Conservation (phyloP, 73 alveolate genomes). For the Paramecium biaurelia region DNA sequence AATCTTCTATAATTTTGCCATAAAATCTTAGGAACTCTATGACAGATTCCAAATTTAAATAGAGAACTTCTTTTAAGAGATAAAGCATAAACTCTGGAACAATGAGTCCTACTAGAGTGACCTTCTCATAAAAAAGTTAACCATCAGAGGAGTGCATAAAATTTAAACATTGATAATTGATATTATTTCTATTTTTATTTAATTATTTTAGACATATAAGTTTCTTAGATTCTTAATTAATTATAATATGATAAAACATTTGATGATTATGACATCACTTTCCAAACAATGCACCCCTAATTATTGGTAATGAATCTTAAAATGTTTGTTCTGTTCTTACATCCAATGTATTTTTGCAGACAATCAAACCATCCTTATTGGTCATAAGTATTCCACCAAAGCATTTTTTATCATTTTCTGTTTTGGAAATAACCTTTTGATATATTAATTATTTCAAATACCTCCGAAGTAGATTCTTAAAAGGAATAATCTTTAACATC, state of each 20-base stretch:
- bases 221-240: neutral
- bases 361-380: constrained; percentile 45
- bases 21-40: neutral
- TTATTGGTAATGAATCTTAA: constrained; percentile 40
- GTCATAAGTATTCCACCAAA: constrained; percentile 53
- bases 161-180: neutral
- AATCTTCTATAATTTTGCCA: neutral
- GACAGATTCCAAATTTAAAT: neutral
- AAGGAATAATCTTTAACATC: constrained; percentile 6
- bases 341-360: constrained; percentile 59
- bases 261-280: neutral
- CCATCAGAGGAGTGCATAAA: neutral
- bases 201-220: neutral
- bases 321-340: constrained; percentile 48
- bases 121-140: neutral
- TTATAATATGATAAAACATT: neutral
- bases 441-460: neutral
- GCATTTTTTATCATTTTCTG: constrained; percentile 57
- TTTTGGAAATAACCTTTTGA: constrained; percentile 33
- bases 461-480: neutral
- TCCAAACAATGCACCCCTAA: constrained; percentile 36
- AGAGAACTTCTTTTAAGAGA: neutral
- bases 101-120: constrained; percentile 4
- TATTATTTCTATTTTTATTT: neutral
- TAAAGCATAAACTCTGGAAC: neutral